These are phyloP conservation scores for Diaporthe sp. DNA, from an alignment of 2,329 filamentous ascomycete species.

Conservation along the genomic window DNA sequence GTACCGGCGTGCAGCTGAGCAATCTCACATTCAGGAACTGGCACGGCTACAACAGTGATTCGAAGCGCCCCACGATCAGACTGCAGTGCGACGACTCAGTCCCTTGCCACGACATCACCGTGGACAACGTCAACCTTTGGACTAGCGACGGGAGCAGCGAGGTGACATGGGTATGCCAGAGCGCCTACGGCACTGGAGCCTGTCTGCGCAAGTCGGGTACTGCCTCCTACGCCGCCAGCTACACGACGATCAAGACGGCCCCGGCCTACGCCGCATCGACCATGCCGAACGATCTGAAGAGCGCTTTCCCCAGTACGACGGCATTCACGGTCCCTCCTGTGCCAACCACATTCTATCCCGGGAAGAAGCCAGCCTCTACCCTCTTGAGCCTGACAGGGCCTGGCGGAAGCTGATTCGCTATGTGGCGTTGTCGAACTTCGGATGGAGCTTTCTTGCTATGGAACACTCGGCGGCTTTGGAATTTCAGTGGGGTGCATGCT, in stretches of 20 bases:
- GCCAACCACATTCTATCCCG: slow-evolving; percentile 43
- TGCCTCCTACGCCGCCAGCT: slow-evolving; percentile 32
- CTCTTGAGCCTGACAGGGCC: not conserved
- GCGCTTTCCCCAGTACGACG: slow-evolving; percentile 39
- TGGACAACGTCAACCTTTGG: slow-evolving; percentile 44
- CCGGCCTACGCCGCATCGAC: slow-evolving; percentile 36
- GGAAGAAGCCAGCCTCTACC: slow-evolving; percentile 1
- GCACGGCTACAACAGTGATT: slow-evolving; percentile 65
- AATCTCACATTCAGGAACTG: slow-evolving; percentile 68
- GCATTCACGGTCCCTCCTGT: slow-evolving; percentile 43
- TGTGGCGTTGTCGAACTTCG: not conserved
- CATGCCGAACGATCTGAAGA: slow-evolving; percentile 43
- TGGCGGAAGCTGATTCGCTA: not conserved
- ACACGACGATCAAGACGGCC: slow-evolving; percentile 32
- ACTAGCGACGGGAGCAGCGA: slow-evolving; percentile 42
- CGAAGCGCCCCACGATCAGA: slow-evolving; percentile 65
- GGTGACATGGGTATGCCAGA: slow-evolving; percentile 42
- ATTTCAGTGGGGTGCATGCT: too few species aligned
- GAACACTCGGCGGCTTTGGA: too few species aligned
- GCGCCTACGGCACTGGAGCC: slow-evolving; percentile 43
- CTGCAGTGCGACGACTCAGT: slow-evolving; percentile 45
- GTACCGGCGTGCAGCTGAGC: slow-evolving; percentile 63
- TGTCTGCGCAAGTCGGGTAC: slow-evolving; percentile 39
- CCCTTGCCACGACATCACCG: slow-evolving; percentile 42
- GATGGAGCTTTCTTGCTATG: too few species aligned